These are phyloP conservation scores for Sparassis latifolia DNA, from an alignment of 1,284 basidiomycete species.

Conservation along the genomic window DNA sequence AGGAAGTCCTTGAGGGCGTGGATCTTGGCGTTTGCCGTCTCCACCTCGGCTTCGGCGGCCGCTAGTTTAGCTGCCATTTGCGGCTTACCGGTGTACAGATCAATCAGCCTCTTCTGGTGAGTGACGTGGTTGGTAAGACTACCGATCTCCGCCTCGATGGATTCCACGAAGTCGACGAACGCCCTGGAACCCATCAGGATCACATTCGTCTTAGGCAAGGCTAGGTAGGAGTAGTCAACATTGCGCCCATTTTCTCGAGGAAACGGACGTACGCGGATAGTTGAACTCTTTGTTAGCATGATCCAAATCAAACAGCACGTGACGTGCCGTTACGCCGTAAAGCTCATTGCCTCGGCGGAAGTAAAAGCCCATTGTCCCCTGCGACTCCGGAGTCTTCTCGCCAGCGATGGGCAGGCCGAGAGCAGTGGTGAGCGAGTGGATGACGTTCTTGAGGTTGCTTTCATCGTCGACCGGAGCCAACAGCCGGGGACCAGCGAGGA, in stretches of 20 bases:
- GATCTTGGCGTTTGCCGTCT: conserved; percentile 9
- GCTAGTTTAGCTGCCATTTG: background rate
- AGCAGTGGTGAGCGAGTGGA: conserved; percentile 26
- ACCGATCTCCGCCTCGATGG: conserved; percentile 7
- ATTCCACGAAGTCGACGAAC: conserved; percentile 4
- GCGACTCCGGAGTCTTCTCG: conserved; percentile 5
- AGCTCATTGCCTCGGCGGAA: conserved; percentile 6
- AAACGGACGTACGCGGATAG: conserved; percentile 1
- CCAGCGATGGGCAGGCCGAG: conserved; percentile 29
- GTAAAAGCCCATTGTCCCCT: conserved; percentile 8
- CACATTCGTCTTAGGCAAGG: conserved; percentile 5
- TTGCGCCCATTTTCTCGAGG: no score
- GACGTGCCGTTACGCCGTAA: conserved; percentile 18
- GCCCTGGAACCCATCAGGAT: conserved; percentile 9
- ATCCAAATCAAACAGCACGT: conserved; percentile 16
- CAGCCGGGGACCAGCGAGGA: conserved; percentile 21
- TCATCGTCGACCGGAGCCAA: conserved; percentile 12
- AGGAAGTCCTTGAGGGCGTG: conserved; percentile 15
- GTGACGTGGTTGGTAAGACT: background rate
- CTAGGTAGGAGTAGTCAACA: background rate
- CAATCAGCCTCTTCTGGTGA: background rate
- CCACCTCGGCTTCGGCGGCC: conserved; percentile 2
- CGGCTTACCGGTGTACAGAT: conserved; percentile 6
- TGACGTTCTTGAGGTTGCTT: conserved; percentile 20
- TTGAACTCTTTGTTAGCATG: conserved; percentile 5